Evolutionary conservation across 768 basidiomycete species (phyloP), one percentile per base, ranked within the genome.

Genomic region (Mycena olivaceomarginata): DNA sequence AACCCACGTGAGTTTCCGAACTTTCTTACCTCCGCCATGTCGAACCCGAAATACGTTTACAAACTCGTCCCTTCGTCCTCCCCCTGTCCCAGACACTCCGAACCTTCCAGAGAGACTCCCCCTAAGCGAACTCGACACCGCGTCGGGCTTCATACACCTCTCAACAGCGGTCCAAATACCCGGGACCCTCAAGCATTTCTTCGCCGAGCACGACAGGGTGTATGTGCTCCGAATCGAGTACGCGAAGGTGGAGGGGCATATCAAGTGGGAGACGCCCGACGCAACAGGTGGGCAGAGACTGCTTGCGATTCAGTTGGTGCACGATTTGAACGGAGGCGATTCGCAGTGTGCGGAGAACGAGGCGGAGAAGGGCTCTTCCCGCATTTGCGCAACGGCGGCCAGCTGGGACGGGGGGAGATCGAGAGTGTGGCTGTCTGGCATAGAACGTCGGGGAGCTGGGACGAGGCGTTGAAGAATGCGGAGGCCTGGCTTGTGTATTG

Each of bases 21-120:
- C 57, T 31, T 60, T 60, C 37, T 60, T 5, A 22, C 31, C 16
- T 59, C 57, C 12, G 69, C 79, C 25, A 81, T 84, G 78, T 75
- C 82, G 10, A 77, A 62, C 16, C 93, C 91, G 5, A 88, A 85
- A 5, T 92, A 92, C 82, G 68, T 94, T 76, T 94, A 94, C 87
- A 94, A 94, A 77, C 88, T 94, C 75, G 83, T 93, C 31, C 85
- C 88, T 15, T 80, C 85, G 51, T 84, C 88, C 11, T 78, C 87
- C 11, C 11, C 84, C 89, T n/a, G 87, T 89, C 0, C 82, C 87
- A 2, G 81, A 82, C 9, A 31, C 31, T 31, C 31, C 31, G 3
- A 85, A 84, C 1, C 83, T 93, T 20, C 92, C 92, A 3, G 82
- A 85, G 2, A 80, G 74, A 5, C 86, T 93, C n/a, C 91, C 91